Conservation (phyloP, 2,329 filamentous ascomycete genomes). For the Clarireedia sp. region DNA sequence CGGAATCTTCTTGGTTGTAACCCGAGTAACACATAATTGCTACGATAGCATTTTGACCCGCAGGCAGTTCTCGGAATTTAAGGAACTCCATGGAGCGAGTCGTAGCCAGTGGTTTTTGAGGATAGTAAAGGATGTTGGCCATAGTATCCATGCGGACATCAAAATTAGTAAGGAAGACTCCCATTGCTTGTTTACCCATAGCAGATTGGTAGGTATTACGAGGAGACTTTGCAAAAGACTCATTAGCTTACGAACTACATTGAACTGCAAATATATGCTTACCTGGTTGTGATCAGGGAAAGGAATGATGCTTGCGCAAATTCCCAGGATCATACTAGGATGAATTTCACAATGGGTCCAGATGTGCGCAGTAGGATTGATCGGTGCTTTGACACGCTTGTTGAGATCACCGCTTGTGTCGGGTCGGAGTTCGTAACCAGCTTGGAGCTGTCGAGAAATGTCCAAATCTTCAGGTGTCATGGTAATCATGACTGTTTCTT, state of each 20-base stretch:
- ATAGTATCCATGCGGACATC: conserved; percentile 97
- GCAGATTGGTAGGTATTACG: conserved; percentile 99
- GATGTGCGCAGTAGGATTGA: conserved; percentile 80
- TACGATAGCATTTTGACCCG: conserved; percentile 96
- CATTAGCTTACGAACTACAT: conserved; percentile 28
- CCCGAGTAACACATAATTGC: conserved; percentile 96
- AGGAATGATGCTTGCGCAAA: conserved; percentile 98
- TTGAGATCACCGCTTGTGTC: conserved; percentile 68
- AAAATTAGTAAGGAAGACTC: conserved; percentile 96
- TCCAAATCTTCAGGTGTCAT: conserved; percentile 97
- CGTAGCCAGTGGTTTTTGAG: conserved; percentile 92
- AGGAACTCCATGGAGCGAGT: conserved; percentile 98
- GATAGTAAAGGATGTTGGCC: conserved; percentile 98
- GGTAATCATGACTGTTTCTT: conserved; percentile 97
- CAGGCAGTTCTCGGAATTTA: conserved; percentile 94
- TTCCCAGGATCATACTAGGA: conserved; percentile 96
- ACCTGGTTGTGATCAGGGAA: conserved; percentile 98
- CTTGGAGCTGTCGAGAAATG: conserved; percentile 61
- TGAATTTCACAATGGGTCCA: conserved; percentile 99
- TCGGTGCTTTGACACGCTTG: conserved; percentile 76
- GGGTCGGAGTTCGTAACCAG: conserved; percentile 50
- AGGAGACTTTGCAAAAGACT: conserved; percentile 55
- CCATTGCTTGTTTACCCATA: conserved; percentile 99
- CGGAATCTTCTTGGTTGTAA: conserved; percentile 99
- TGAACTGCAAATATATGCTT: conserved; percentile 28